Evolutionary conservation across 2,329 filamentous ascomycete genomes (phyloP), one percentile per base, ranked within the genome.

Genomic region (Calonectria ilicicola): DNA sequence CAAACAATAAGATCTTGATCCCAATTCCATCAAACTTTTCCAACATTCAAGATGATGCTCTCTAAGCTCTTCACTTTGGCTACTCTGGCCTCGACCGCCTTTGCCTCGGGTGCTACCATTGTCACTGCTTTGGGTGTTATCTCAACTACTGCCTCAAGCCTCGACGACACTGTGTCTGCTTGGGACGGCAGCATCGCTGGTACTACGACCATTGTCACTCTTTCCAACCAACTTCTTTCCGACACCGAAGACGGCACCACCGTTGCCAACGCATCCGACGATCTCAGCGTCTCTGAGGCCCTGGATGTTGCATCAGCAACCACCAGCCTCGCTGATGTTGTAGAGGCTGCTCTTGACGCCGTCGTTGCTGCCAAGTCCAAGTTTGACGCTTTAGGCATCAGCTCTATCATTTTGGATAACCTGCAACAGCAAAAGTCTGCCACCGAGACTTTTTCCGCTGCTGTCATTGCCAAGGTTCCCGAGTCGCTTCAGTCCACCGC

Each of bases 31-130:
- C 23, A 4, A 29, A 53, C 26, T 14, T 15, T 26, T 10, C 27
- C 27, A 21, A 46, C 26, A 38, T 10, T 19, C 35, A 66, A 56
- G 46, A 66, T 66, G 64, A 44, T 66, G 40, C 49, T 66, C 49
- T 44, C 64, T 26, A 66, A 66, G 64, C 26, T 66, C 26, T 58
- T 66, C 26, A 66, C 64, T 26, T 15, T 66, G 35, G 38, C 64
- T 27, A 21, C 49, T 46, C n/a, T 66, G 47, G 44, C 29, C 35
- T 66, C 64, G 49, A 40, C 47, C 19, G 64, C 64, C 2, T 42
- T 66, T 29, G 64, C 64, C 26, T 66, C 64, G 8, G 64, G 64
- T 21, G 35, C 26, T 15, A 66, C 64, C 47, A 66, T 66, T 14
- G 49, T 66, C 26, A 40, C 49, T 10, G 64, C 49, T 19, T 12